A percentile compares a stretch with the other conserved stretches of the same genome.
phyloP scores from a whole-genome alignment of 768 basidiomycete genomes.

The Crepidotus variabilis region DNA sequence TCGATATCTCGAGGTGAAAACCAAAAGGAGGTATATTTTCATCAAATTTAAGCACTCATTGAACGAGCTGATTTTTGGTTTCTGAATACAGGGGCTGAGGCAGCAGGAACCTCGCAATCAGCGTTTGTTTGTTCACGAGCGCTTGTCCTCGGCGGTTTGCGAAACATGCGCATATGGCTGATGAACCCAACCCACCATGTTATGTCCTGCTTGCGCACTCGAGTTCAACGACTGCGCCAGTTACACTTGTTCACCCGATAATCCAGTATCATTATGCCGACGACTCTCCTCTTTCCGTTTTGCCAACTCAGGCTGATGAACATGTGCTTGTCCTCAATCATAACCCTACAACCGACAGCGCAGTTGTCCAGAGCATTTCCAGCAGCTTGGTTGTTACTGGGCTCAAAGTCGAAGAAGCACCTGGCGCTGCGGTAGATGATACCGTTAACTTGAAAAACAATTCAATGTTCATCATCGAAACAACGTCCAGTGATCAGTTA shows the following conservation, averaged over 20 bases:
- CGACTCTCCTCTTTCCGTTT: constrained; percentile 63
- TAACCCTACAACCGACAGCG: constrained; percentile 39
- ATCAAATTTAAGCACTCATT: too few relatives aligned
- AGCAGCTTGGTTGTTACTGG: constrained; percentile 45
- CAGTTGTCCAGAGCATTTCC: constrained; percentile 52
- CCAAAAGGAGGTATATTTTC: too few relatives aligned
- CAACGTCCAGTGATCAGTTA: constrained; percentile 53
- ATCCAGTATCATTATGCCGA: constrained; percentile 84
- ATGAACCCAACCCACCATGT: constrained; percentile 43
- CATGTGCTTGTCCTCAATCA: constrained; percentile 75
- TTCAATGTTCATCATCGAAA: constrained; percentile 76
- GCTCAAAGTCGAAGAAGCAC: constrained; percentile 68
- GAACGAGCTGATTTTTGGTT: too few relatives aligned
- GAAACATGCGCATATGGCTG: constrained; percentile 4
- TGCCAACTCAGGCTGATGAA: constrained; percentile 58
- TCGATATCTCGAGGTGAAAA: too few relatives aligned
- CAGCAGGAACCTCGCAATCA: neutral
- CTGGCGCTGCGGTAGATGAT: constrained; percentile 59
- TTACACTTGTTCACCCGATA: constrained; percentile 59
- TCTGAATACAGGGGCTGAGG: too few relatives aligned
- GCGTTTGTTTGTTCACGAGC: neutral
- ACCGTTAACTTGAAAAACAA: constrained; percentile 48
- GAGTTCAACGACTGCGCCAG: constrained; percentile 32
- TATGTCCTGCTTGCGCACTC: constrained; percentile 69
- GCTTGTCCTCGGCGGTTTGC: neutral